Conservation (phyloP, 345 rosid genomes). For the Garcia nutans region DNA sequence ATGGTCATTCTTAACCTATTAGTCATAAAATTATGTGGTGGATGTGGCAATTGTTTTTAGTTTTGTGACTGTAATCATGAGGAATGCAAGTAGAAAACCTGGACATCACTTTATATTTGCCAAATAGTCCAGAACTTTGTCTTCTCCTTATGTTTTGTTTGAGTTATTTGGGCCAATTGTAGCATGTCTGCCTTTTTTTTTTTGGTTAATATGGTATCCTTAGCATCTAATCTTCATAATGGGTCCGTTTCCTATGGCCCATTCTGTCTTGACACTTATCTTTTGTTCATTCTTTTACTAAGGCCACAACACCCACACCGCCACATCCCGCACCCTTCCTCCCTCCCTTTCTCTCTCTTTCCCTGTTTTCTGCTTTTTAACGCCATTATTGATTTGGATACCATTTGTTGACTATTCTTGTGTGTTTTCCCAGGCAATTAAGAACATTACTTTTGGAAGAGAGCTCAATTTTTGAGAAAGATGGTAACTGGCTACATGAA, state of each 20-base stretch:
- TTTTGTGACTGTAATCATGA: neutral
- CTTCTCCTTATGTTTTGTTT: neutral
- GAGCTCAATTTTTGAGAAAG: conserved; percentile 59
- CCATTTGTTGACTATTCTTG: conserved; percentile 6
- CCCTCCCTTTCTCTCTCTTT: neutral
- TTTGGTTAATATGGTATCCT: neutral
- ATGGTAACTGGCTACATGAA: conserved; percentile 88
- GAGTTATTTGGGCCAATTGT: neutral
- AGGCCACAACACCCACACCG: too few species aligned
- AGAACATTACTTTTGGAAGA: conserved; percentile 82
- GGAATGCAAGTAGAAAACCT: neutral
- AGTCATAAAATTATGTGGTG: neutral
- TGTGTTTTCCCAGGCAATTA: conserved; percentile 53
- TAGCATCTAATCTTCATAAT: too few species aligned
- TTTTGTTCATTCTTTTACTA: neutral
- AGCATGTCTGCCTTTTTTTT: neutral
- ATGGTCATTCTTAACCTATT: neutral
- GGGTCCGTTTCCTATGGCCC: neutral
- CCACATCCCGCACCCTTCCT: too few species aligned
- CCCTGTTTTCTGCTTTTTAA: neutral
- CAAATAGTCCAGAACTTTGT: neutral
- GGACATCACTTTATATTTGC: neutral
- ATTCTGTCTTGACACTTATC: neutral
- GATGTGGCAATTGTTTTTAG: neutral
- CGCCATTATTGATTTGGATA: neutral